Evolutionary conservation across 2,329 filamentous ascomycete genomes (phyloP), one percentile per base, ranked within the genome.

Genomic region (Knoxdaviesia capensis): DNA sequence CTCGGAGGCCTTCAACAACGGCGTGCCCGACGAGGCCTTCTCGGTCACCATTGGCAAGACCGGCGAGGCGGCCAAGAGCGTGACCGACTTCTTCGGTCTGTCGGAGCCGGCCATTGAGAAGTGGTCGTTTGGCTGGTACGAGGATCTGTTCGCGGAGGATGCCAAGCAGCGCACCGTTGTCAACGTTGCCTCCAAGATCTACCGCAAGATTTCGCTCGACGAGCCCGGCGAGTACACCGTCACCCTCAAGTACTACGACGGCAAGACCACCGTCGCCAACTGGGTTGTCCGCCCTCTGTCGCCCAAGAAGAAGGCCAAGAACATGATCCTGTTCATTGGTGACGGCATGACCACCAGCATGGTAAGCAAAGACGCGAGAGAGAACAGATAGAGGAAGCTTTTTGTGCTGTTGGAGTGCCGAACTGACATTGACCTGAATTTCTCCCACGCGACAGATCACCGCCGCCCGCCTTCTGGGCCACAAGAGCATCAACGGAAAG

Each of bases 41-140:
- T 78, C 72, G 37, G 77, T 83, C 52, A 80, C 76, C 43, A 78
- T 90, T 49, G 62, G 67, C 45, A 85, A 81, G 60, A 70, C 74
- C 43, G 73, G 70, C 37, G 59, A 59, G 41, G 54, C 61, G 45
- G 55, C 69, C 30, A 60, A 71, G 53, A 60, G 66, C 44, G 73
- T 76, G 36, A 64, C 75, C 10, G 61, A 74, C 36, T 86, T 73
- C 60, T 88, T 90, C 61, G 64, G 66, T n/a, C 53, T 80, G 34
- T 52, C 68, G 3, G 81, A 88, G 55, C 78, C 83, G 20, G 59
- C 73, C 55, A 61, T 90, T 10, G 84, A 92, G 65, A 77, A 66
- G 48, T 92, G 84, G 84, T 71, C 76, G 49, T 90, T 90, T 54
- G 68, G 68, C n/a, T 90, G 80, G 80, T 88, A 72, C 53, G 84